phyloP scores from a whole-genome alignment of 2,329 filamentous ascomycete genomes.

The Zasmidium cellare region DNA sequence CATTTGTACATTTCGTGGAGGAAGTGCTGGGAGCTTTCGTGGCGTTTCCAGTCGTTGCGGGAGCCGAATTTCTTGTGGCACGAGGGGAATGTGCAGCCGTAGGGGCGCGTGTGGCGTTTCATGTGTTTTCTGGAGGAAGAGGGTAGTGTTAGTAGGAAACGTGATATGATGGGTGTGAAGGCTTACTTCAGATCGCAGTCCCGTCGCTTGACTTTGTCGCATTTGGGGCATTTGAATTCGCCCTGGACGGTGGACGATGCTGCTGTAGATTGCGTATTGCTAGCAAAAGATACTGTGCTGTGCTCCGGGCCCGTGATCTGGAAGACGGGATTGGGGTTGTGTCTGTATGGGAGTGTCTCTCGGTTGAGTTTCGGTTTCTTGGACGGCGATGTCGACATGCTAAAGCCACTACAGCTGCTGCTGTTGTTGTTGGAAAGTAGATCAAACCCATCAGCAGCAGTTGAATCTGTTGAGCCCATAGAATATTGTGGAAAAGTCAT shows the following conservation, averaged over 20 bases:
- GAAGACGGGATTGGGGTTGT: background rate
- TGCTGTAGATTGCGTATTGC: background rate
- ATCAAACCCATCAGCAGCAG: background rate
- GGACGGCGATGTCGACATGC: background rate
- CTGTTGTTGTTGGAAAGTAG: background rate
- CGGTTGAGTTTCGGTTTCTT: background rate
- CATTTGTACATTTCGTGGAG: constrained; percentile 74
- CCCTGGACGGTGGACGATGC: background rate
- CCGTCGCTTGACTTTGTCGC: constrained; percentile 27
- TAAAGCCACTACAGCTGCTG: background rate
- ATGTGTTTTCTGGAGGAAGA: constrained; percentile 69
- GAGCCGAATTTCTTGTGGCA: constrained; percentile 81
- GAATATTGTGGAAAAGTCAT: background rate
- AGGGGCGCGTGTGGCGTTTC: constrained; percentile 78
- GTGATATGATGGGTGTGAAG: constrained; percentile 3
- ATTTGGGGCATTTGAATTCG: constrained; percentile 15
- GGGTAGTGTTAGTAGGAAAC: background rate
- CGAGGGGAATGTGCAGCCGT: constrained; percentile 71
- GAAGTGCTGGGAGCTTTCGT: constrained; percentile 79
- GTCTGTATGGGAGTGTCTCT: background rate
- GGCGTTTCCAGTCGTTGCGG: constrained; percentile 92
- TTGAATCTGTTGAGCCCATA: background rate
- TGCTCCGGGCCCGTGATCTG: background rate
- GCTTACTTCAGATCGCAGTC: constrained; percentile 43
- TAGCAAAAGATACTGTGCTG: constrained; percentile 5